Conservation (phyloP, 306 rosid genomes). For the Gleditsia sinensis region DNA sequence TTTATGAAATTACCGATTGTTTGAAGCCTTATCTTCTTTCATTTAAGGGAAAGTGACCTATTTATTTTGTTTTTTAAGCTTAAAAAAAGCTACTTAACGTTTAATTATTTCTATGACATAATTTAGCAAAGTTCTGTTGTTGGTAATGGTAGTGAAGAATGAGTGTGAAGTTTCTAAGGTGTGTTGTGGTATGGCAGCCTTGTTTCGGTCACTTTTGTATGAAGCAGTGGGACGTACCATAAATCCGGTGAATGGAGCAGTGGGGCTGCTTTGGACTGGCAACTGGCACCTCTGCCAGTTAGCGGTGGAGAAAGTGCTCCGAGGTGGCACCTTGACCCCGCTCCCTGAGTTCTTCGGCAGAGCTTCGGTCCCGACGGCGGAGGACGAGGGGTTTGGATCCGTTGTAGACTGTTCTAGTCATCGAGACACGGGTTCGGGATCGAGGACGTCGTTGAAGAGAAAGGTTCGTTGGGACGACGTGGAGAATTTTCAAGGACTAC, state of each 20-base stretch:
- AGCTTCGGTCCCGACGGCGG: background rate
- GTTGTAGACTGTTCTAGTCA: background rate
- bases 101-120: no score
- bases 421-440: background rate
- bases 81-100: no score
- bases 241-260: slow-evolving; percentile 84
- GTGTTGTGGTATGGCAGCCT: slow-evolving; percentile 42
- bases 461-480: no score
- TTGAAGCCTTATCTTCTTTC: no score
- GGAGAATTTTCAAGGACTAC: background rate
- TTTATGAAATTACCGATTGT: no score
- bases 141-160: background rate
- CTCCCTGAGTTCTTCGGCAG: slow-evolving; percentile 32
- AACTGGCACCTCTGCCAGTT: slow-evolving; percentile 80
- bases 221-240: slow-evolving; percentile 88
- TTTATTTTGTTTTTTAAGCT: no score
- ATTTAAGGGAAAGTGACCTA: no score
- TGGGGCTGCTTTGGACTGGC: slow-evolving; percentile 71
- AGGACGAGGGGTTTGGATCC: background rate
- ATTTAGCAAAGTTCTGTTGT: no score
- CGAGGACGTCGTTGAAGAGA: background rate
- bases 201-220: slow-evolving; percentile 78
- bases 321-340: slow-evolving; percentile 53
- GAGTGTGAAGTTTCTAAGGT: background rate
- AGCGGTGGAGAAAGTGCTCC: slow-evolving; percentile 66